Percentiles rank a stretch among this genome's conserved stretches.
These are phyloP conservation scores for Cystobasidium ongulense DNA, from an alignment of 768 basidiomycete species.

Conservation along the genomic window DNA sequence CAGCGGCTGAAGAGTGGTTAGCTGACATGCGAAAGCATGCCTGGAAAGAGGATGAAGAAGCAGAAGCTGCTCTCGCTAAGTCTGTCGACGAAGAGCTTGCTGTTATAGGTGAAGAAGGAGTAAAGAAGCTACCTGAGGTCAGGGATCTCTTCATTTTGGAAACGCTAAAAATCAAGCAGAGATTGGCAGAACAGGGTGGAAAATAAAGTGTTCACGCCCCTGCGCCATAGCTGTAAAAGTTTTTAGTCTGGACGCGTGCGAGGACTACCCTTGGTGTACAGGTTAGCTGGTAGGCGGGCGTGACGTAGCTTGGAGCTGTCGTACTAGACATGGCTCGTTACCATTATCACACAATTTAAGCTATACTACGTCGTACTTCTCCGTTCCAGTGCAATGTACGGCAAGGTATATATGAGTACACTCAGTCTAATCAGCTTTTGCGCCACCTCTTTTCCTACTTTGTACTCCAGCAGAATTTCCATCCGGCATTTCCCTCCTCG, in stretches of 20 bases:
- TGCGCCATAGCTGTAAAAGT: no score
- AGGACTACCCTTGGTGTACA: no score
- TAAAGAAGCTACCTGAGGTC: not conserved
- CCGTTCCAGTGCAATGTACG: no score
- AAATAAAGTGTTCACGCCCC: not conserved
- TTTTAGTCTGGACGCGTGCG: no score
- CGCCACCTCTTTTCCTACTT: constrained; percentile 28
- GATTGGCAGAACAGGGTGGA: not conserved
- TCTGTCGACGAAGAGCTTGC: not conserved
- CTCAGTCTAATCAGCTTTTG: constrained; percentile 1
- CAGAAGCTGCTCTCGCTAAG: not conserved
- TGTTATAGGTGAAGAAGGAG: not conserved
- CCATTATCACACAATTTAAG: not conserved
- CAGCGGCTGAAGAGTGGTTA: not conserved
- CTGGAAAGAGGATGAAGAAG: constrained; percentile 5
- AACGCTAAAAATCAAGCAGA: not conserved
- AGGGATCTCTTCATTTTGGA: not conserved
- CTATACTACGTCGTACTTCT: not conserved
- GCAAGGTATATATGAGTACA: no score
- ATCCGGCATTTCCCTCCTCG: not conserved
- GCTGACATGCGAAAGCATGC: constrained; percentile 5
- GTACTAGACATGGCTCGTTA: no score
- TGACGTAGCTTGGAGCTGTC: no score
- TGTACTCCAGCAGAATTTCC: constrained; percentile 16
- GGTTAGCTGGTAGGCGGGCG: no score